These are phyloP conservation scores for Quercus parvula DNA, from an alignment of 306 rosid species.

Conservation along the genomic window DNA sequence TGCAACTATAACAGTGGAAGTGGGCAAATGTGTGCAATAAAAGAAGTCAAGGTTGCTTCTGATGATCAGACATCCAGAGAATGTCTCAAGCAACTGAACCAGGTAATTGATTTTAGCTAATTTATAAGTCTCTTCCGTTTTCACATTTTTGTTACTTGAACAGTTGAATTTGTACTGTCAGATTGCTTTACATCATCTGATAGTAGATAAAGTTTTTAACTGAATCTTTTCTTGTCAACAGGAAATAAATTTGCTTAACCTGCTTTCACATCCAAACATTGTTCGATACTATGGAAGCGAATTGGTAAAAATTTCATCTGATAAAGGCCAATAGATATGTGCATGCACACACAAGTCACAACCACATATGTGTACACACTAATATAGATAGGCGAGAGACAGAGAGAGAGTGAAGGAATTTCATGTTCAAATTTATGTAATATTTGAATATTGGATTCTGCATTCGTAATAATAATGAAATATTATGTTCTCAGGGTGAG, in stretches of 20 bases:
- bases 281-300: conserved; percentile 96
- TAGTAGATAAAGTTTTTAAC: conserved; percentile 12
- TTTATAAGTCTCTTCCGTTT: not conserved
- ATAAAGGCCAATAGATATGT: conserved; percentile 1
- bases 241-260: conserved; percentile 92
- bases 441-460: not conserved
- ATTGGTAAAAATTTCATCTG: conserved; percentile 51
- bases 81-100: conserved; percentile 93
- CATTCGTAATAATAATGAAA: not conserved
- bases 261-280: conserved; percentile 83
- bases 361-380: not conserved
- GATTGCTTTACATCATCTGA: conserved; percentile 1
- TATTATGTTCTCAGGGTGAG: conserved; percentile 59
- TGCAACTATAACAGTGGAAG: conserved; percentile 63
- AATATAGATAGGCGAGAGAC: conserved; percentile 2
- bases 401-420: not conserved
- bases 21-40: conserved; percentile 99
- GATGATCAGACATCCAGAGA: conserved; percentile 85
- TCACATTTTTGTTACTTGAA: conserved; percentile 10
- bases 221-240: conserved; percentile 34
- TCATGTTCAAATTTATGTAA: not conserved
- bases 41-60: conserved; percentile 79
- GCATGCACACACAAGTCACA: not conserved
- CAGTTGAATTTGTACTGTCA: conserved; percentile 14
- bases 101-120: conserved; percentile 43